Evolutionary conservation across 1,284 basidiomycete genomes (phyloP).

Genomic region (Ustilago tritici): DNA sequence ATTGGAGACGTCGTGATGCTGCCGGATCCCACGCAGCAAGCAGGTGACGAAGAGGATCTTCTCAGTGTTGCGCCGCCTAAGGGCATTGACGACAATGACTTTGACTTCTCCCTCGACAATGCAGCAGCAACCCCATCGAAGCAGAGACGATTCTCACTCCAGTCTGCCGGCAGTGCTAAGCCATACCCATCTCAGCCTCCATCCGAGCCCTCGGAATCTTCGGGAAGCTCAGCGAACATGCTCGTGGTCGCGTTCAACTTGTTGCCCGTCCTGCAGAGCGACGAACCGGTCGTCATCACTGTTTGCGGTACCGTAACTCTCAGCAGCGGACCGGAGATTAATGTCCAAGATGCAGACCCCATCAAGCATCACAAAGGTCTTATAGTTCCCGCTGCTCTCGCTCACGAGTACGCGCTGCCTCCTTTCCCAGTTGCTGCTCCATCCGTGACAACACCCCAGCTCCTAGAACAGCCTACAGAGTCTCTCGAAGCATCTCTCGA

Average conservation of each 20-base stretch:
- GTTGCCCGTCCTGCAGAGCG: conserved; percentile 33
- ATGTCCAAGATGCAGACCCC: not conserved
- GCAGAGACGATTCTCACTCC: conserved; percentile 44
- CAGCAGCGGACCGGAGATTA: not conserved
- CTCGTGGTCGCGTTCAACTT: conserved; percentile 29
- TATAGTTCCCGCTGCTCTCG: conserved; percentile 5
- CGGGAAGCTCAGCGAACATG: conserved; percentile 1
- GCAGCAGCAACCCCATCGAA: conserved; percentile 18
- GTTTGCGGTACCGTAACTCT: conserved; percentile 15
- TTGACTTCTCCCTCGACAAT: conserved; percentile 47
- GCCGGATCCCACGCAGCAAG: conserved; percentile 19
- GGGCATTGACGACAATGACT: conserved; percentile 33
- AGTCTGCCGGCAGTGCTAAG: conserved; percentile 27
- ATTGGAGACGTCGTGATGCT: conserved; percentile 31
- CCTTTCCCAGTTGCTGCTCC: not conserved
- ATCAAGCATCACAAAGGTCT: conserved; percentile 15
- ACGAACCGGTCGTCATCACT: conserved; percentile 18
- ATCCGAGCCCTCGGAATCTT: conserved; percentile 18
- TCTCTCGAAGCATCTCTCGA: conserved; percentile 37
- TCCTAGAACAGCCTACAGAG: not conserved
- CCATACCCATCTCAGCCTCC: conserved; percentile 14
- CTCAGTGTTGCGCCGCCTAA: conserved; percentile 40
- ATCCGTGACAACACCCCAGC: not conserved
- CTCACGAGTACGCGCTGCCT: conserved; percentile 7
- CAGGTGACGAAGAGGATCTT: conserved; percentile 39